Conservation (phyloP, 2,329 filamentous ascomycete genomes). For the Trichophyton schoenleinii region DNA sequence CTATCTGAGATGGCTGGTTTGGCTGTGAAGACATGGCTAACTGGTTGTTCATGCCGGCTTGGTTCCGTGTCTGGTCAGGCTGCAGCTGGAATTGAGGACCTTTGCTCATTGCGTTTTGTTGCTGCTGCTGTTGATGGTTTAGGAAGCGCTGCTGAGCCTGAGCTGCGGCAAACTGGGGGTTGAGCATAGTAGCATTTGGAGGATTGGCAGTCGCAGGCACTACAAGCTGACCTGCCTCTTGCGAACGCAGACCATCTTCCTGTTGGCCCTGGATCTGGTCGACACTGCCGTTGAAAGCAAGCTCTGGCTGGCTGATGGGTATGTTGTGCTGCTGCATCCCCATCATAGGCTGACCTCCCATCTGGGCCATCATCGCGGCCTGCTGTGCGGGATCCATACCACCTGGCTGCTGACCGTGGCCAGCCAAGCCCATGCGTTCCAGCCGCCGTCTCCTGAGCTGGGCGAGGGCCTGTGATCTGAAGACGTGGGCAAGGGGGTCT, state of each 20-base stretch:
- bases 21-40: conserved; percentile 28
- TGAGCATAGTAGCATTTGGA: conserved; percentile 38
- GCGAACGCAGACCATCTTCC: conserved; percentile 47
- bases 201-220: conserved; percentile 43
- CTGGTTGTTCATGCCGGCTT: conserved; percentile 36
- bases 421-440: conserved; percentile 21
- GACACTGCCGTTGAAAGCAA: conserved; percentile 32
- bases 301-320: conserved; percentile 20
- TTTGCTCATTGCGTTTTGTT: conserved; percentile 26
- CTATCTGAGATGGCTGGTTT: conserved; percentile 30
- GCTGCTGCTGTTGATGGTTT: conserved; percentile 24
- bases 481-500: conserved; percentile 40
- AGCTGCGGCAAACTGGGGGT: conserved; percentile 28
- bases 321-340: conserved; percentile 24
- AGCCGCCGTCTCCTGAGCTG: conserved; percentile 26
- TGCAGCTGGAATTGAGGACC: conserved; percentile 19
- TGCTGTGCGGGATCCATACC: conserved; percentile 21
- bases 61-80: conserved; percentile 28
- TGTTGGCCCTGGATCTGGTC: conserved; percentile 49
- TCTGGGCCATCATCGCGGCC: conserved; percentile 22
- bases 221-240: conserved; percentile 50
- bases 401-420: conserved; percentile 17
- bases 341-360: not conserved
- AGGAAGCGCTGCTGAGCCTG: conserved; percentile 26
- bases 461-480: conserved; percentile 37